Conservation (phyloP, 2,329 filamentous ascomycete species). For the Venturia asperata region DNA sequence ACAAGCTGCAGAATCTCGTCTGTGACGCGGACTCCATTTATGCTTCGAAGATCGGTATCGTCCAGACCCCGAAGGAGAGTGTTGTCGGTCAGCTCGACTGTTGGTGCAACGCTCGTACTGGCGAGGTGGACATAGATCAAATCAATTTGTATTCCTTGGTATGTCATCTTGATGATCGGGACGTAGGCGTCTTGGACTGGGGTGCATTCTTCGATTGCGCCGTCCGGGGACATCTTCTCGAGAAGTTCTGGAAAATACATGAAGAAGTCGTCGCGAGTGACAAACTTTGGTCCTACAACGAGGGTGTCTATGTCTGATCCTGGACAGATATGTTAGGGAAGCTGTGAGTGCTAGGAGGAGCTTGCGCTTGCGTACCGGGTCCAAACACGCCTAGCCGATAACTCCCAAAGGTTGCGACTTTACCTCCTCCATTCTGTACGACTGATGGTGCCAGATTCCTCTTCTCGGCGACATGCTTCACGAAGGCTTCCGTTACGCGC, state of each 20-base stretch:
- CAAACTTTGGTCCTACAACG: constrained; percentile 83
- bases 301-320: constrained; percentile 98
- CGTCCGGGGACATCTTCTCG: constrained; percentile 64
- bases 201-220: constrained; percentile 77
- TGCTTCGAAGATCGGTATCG: constrained; percentile 75
- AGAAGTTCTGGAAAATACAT: constrained; percentile 76
- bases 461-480: constrained; percentile 68
- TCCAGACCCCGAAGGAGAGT: constrained; percentile 78
- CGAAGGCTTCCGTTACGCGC: constrained; percentile 75
- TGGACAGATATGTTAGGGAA: constrained; percentile 26
- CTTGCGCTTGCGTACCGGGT: constrained; percentile 38
- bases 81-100: constrained; percentile 74
- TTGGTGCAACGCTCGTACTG: constrained; percentile 39
- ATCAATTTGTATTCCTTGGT: constrained; percentile 87
- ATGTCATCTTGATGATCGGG: constrained; percentile 95
- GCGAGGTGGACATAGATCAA: constrained; percentile 57
- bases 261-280: constrained; percentile 88
- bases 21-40: constrained; percentile 92
- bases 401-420: constrained; percentile 93
- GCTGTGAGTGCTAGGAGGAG: not conserved
- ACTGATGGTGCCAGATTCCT: constrained; percentile 69
- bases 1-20: constrained; percentile 86
- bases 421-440: constrained; percentile 77
- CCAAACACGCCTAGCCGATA: constrained; percentile 91
- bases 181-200: constrained; percentile 87